Evolutionary conservation across 371 early-diverging fungal genomes (phyloP).

Genomic region (Syncephalastrum racemosum): DNA sequence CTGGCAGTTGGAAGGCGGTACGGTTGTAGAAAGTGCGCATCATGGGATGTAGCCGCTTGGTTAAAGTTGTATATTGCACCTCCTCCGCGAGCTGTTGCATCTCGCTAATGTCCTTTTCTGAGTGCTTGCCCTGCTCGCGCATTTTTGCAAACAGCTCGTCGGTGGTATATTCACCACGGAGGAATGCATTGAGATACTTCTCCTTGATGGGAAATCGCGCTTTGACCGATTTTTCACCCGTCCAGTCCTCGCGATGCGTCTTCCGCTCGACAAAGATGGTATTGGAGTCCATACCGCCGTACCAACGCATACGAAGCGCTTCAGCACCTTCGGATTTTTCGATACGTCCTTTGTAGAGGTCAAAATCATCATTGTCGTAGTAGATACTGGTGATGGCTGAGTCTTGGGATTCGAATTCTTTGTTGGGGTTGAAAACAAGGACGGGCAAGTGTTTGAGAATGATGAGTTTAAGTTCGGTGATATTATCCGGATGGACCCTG

Average conservation of each 20-base stretch:
- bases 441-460: slow-evolving; percentile 98
- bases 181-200: slow-evolving; percentile 87
- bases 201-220: slow-evolving; percentile 96
- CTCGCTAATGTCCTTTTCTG: slow-evolving; percentile 81
- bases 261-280: slow-evolving; percentile 98
- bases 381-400: slow-evolving; percentile 98
- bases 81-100: slow-evolving; percentile 83
- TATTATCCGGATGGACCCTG: slow-evolving; percentile 97
- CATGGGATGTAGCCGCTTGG: slow-evolving; percentile 84
- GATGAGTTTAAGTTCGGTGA: slow-evolving; percentile 92
- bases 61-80: slow-evolving; percentile 75
- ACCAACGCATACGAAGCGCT: slow-evolving; percentile 96
- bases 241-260: slow-evolving; percentile 98
- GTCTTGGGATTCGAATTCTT: slow-evolving; percentile 67
- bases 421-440: slow-evolving; percentile 89
- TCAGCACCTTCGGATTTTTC: slow-evolving; percentile 95
- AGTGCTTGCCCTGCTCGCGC: slow-evolving; percentile 78
- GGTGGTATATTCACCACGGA: slow-evolving; percentile 82
- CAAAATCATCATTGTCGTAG: slow-evolving; percentile 94
- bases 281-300: slow-evolving; percentile 83
- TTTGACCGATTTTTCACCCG: slow-evolving; percentile 96
- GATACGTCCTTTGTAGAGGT: slow-evolving; percentile 92
- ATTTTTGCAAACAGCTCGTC: slow-evolving; percentile 81
- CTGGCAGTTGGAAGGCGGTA: slow-evolving; percentile 99
- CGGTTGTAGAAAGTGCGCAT: slow-evolving; percentile 98